These are phyloP conservation scores for Aechmea fasciata DNA, from an alignment of 176 grass and related monocot species.

Conservation along the genomic window DNA sequence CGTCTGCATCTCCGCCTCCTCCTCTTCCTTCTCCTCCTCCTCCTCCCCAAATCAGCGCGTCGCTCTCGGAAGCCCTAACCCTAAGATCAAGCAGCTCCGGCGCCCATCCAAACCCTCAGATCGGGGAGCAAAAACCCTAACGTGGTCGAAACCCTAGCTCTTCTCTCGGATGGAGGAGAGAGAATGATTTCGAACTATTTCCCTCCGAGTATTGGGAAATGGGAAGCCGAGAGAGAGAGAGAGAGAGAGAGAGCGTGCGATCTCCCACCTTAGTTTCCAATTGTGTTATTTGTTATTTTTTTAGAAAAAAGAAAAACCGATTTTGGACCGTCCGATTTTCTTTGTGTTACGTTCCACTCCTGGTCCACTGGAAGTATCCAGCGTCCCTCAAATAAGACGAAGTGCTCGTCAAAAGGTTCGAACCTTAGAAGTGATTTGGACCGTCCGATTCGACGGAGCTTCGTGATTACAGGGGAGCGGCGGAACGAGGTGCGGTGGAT, in stretches of 20 bases:
- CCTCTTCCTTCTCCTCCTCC: background rate
- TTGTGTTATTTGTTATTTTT: background rate
- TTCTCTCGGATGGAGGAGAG: background rate
- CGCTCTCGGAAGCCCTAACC: too few species aligned
- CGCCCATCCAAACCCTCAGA: background rate
- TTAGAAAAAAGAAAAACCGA: background rate
- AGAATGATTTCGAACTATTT: background rate
- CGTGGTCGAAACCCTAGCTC: background rate
- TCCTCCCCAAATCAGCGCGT: too few species aligned
- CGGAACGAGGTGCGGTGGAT: background rate
- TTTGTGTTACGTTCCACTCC: background rate
- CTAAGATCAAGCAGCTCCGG: background rate
- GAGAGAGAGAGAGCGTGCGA: background rate
- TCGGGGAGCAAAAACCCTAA: background rate
- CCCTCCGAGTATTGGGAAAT: background rate
- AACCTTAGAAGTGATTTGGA: background rate
- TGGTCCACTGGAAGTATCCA: background rate
- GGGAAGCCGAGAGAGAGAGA: background rate
- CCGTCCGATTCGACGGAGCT: background rate
- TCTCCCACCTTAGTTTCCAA: background rate
- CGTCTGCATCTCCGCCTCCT: conserved; percentile 47
- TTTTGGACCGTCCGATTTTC: background rate
- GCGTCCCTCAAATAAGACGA: background rate
- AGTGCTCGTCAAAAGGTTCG: background rate
- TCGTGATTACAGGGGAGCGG: background rate